Percentiles rank a stretch among this genome's conserved stretches.
Conservation (phyloP, 1,139 yeast genomes). For the Pichia sp. region DNA sequence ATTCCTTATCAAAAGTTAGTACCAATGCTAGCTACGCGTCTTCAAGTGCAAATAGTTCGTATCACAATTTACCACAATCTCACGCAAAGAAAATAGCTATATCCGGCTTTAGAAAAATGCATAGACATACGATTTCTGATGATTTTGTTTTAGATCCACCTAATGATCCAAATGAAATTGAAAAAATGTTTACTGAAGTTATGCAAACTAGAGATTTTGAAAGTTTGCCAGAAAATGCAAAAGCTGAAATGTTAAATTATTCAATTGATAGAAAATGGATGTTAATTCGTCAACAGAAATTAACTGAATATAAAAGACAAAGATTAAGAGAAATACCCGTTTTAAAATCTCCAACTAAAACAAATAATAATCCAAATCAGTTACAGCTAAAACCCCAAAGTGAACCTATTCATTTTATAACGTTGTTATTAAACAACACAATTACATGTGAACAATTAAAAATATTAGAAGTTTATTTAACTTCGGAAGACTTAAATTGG, state of each 20-base stretch:
- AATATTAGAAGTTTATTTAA: slow-evolving; percentile 80
- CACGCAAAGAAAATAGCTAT: slow-evolving; percentile 25
- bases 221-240: slow-evolving; percentile 70
- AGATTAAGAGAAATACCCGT: slow-evolving; percentile 31
- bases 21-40: slow-evolving; percentile 19
- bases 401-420: slow-evolving; percentile 46
- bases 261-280: slow-evolving; percentile 83
- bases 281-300: slow-evolving; percentile 80
- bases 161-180: slow-evolving; percentile 51
- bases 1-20: slow-evolving; percentile 21
- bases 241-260: slow-evolving; percentile 70
- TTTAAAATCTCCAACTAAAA: slow-evolving; percentile 11
- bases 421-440: slow-evolving; percentile 62
- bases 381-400: slow-evolving; percentile 13
- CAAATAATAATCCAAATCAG: slow-evolving; percentile 12
- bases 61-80: slow-evolving; percentile 24
- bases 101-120: slow-evolving; percentile 25
- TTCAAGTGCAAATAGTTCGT: slow-evolving; percentile 14
- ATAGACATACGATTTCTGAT: slow-evolving; percentile 30
- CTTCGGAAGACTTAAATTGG: slow-evolving; percentile 93
- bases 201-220: slow-evolving; percentile 82
- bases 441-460: slow-evolving; percentile 69
- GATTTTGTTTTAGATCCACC: slow-evolving; percentile 51
- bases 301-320: slow-evolving; percentile 64
- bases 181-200: slow-evolving; percentile 57